A percentile compares a stretch with the other conserved stretches of the same genome.
Conservation (phyloP, 2,329 filamentous ascomycete genomes). For the Trichoderma asperellum region DNA sequence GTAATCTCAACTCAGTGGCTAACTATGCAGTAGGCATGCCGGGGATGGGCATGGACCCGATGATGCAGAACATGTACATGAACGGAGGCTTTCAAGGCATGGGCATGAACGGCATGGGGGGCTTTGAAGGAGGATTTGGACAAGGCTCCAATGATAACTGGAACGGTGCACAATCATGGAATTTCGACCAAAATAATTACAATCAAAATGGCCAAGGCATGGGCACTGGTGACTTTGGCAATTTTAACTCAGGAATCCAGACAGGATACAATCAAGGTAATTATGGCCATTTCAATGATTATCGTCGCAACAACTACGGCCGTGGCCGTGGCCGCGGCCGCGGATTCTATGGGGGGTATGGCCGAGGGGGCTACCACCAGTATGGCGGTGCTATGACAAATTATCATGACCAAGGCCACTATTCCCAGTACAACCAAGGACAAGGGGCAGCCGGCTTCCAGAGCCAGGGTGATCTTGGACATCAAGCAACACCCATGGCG, state of each 20-base stretch:
- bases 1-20: constrained; percentile 33
- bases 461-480: constrained; percentile 32
- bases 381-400: constrained; percentile 48
- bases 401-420: constrained; percentile 43
- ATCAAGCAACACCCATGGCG: constrained; percentile 35
- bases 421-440: constrained; percentile 37
- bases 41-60: constrained; percentile 82
- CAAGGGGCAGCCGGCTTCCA: constrained; percentile 26
- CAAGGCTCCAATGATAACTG: constrained; percentile 75
- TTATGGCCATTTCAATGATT: constrained; percentile 83
- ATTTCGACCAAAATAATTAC: constrained; percentile 87
- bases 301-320: constrained; percentile 69
- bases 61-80: constrained; percentile 78
- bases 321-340: constrained; percentile 68
- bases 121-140: constrained; percentile 66
- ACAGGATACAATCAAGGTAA: constrained; percentile 83
- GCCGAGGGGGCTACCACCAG: constrained; percentile 56
- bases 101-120: constrained; percentile 79
- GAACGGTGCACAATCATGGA: constrained; percentile 82
- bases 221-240: constrained; percentile 79
- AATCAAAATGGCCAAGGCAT: constrained; percentile 83
- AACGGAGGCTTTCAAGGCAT: constrained; percentile 78
- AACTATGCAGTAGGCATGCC: constrained; percentile 65
- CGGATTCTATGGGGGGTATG: constrained; percentile 60
- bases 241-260: constrained; percentile 76